Evolutionary conservation across 116 monocot species (phyloP).

Genomic region (Cymodocea nodosa): DNA sequence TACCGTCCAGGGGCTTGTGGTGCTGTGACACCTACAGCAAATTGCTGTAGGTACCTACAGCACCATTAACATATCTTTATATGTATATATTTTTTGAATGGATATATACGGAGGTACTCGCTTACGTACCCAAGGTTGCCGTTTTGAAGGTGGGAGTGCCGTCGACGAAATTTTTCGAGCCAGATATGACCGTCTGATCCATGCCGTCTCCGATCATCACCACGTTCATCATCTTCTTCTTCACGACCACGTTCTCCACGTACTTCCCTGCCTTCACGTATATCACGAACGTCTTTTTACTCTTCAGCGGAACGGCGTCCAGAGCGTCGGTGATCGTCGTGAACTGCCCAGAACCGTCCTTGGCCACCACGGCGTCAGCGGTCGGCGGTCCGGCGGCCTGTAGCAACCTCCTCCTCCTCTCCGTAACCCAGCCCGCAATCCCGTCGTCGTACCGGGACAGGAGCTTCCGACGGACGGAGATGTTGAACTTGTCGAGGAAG

Average conservation of each 20-base stretch:
- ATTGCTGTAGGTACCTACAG: no score
- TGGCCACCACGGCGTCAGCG: constrained; percentile 9
- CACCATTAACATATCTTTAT: no score
- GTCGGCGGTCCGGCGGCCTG: background rate
- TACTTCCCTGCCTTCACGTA: constrained; percentile 28
- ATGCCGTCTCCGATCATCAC: constrained; percentile 35
- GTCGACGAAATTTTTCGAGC: constrained; percentile 43
- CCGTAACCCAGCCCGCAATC: constrained; percentile 11
- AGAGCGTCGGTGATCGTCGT: constrained; percentile 23
- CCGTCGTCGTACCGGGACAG: background rate
- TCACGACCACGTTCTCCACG: constrained; percentile 39
- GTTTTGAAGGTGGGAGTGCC: constrained; percentile 39
- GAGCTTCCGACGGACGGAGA: constrained; percentile 23
- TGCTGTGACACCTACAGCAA: no score
- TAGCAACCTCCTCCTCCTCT: background rate
- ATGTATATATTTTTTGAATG: no score
- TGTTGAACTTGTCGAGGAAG: constrained; percentile 14
- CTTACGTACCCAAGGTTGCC: constrained; percentile 50
- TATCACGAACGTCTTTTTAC: constrained; percentile 24
- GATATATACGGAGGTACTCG: no score
- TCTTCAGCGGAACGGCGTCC: constrained; percentile 27
- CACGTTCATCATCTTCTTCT: constrained; percentile 41
- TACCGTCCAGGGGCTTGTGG: no score
- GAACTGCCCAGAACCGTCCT: constrained; percentile 3
- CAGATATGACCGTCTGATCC: constrained; percentile 42